Evolutionary conservation across 176 grass and related monocot species (phyloP).

Genomic region (Stipa capillata): DNA sequence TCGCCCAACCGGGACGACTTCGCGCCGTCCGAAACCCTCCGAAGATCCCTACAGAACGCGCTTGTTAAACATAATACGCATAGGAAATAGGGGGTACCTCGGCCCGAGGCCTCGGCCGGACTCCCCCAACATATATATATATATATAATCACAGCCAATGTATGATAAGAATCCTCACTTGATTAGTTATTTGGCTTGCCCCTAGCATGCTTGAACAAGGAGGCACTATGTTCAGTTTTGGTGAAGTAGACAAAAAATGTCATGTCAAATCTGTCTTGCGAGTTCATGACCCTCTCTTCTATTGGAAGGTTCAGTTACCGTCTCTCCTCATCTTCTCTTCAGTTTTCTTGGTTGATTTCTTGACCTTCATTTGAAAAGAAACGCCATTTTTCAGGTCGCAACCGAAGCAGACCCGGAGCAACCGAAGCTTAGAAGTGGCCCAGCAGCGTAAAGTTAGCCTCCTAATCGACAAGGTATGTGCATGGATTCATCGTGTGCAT

Average conservation of each 20-base stretch:
- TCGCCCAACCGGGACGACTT: too few relatives aligned
- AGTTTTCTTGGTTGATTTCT: background rate
- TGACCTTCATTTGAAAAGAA: background rate
- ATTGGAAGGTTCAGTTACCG: constrained; percentile 44
- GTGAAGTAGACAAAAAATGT: constrained; percentile 39
- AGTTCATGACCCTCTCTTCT: constrained; percentile 61
- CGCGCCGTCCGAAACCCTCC: too few relatives aligned
- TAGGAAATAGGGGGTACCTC: too few relatives aligned
- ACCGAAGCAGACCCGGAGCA: constrained; percentile 55
- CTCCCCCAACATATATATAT: too few relatives aligned
- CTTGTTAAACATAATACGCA: too few relatives aligned
- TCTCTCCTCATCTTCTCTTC: background rate
- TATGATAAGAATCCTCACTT: background rate
- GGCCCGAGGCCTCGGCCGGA: too few relatives aligned
- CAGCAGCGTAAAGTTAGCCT: constrained; percentile 64
- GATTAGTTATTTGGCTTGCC: background rate
- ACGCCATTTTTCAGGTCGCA: constrained; percentile 35
- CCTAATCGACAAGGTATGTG: constrained; percentile 89
- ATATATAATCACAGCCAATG: background rate
- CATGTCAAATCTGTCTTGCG: constrained; percentile 35
- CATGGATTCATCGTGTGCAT: too few relatives aligned
- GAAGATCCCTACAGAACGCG: too few relatives aligned
- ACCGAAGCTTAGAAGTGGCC: constrained; percentile 72
- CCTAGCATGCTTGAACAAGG: constrained; percentile 54
- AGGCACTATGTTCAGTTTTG: constrained; percentile 55